Percentiles rank a stretch among this genome's conserved stretches.
Conservation (phyloP, 345 rosid species). For the Citrus reticulata region DNA sequence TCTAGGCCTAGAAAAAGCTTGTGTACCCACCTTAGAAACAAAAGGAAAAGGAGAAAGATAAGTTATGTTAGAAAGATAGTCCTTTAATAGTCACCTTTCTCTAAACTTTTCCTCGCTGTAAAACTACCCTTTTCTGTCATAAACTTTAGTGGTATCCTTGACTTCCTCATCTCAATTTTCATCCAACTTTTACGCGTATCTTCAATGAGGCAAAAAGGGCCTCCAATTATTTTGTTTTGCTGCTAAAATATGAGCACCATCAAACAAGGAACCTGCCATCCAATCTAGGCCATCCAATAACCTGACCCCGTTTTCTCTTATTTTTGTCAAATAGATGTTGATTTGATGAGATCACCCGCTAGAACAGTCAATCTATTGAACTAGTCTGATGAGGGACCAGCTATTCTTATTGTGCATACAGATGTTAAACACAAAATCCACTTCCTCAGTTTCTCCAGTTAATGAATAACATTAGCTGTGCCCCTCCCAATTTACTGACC, state of each 20-base stretch:
- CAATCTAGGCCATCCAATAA: conserved; percentile 24
- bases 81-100: conserved; percentile 4
- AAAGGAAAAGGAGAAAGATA: conserved; percentile 1
- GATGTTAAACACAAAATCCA: conserved; percentile 19
- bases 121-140: neutral
- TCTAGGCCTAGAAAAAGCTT: conserved; percentile 21
- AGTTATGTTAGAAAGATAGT: neutral
- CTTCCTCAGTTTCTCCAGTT: conserved; percentile 14
- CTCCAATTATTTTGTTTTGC: neutral
- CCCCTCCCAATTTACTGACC: conserved; percentile 10
- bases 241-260: conserved; percentile 13
- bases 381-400: conserved; percentile 27
- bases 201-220: conserved; percentile 22
- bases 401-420: conserved; percentile 16
- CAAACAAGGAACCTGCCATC: conserved; percentile 5
- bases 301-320: neutral
- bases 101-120: conserved; percentile 16
- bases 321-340: conserved; percentile 28
- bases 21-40: conserved; percentile 12
- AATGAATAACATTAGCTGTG: conserved; percentile 19
- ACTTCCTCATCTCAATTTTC: conserved; percentile 3
- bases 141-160: conserved; percentile 19
- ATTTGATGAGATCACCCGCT: conserved; percentile 21
- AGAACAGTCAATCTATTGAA: conserved; percentile 21
- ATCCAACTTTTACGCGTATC: conserved; percentile 18